Evolutionary conservation across 495 filamentous ascomycete genomes (phyloP), one percentile per base, ranked within the genome.

Genomic region (Chaetomium tenue): DNA sequence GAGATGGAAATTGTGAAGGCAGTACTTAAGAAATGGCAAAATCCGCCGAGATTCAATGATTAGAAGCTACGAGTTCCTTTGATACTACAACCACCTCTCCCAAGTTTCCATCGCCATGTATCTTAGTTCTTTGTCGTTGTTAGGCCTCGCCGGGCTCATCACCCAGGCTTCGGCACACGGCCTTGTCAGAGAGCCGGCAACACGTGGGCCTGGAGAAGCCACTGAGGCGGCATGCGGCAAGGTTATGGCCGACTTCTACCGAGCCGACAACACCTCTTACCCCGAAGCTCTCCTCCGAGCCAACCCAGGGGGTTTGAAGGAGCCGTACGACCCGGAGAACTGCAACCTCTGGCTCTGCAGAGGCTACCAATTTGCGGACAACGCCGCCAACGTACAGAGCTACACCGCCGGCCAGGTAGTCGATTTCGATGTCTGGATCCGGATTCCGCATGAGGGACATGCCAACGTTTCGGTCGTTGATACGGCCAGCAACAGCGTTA

Each of bases 331-430:
- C 68, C 74, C 79, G 47, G 76, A 75, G 12, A 77, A 76, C 50
- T 91, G 89, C 77, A 81, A 89, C 73, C 75, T 88, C 54, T 89
- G 79, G 77, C 81, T 88, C 16, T 91, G 89, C 87, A 88, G 86
- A 70, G 89, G 89, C 56, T 84, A 84, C 75, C 85, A 90, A 74
- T 90, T 85, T 73, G 86, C 68, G 63, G 89, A 91, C 80, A 89
- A 90, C 82, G 81, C 70, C 51, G 87, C 75, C 66, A 86, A 88
- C 68, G 82, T 90, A 46, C 81, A 88, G 68, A 76, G 71, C 20
- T 90, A 87, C 77, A 81, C 74, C 11, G 72, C 84, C 5, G 88
- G 88, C 44, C 75, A 91, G 70, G 79, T 74, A 7, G 77, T 91
- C 64, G 75, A 80, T 70, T 79, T 89, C 61, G 77, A 79, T 25